A percentile compares a stretch with the other conserved stretches of the same genome.
phyloP scores from a whole-genome alignment of 352 stramenopile species.

The Globisporangium polare region DNA sequence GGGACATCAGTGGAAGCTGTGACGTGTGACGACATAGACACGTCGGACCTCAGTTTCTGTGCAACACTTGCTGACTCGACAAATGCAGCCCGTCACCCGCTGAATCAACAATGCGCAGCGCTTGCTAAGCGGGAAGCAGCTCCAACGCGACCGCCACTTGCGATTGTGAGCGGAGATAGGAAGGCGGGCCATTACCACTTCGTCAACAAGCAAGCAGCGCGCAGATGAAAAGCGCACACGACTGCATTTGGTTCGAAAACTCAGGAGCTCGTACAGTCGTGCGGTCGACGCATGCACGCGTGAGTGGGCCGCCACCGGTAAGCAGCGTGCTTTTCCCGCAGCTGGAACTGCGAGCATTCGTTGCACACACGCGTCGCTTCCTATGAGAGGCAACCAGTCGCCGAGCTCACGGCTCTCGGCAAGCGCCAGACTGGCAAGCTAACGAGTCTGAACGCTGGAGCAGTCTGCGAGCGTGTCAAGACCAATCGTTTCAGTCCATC shows the following conservation, averaged over 20 bases:
- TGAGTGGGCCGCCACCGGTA: not conserved
- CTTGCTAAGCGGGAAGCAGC: conserved; percentile 12
- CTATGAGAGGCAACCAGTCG: too few species aligned
- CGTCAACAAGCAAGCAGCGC: not conserved
- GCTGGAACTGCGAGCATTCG: too few species aligned
- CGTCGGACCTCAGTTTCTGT: not conserved
- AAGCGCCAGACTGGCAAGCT: too few species aligned
- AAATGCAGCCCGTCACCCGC: conserved; percentile 6
- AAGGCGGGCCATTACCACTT: not conserved
- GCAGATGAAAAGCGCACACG: not conserved
- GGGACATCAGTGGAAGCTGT: conserved; percentile 8
- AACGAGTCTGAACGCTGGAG: too few species aligned
- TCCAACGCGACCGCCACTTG: not conserved
- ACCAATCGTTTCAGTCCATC: too few species aligned
- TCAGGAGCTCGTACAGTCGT: too few species aligned
- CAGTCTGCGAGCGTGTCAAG: too few species aligned
- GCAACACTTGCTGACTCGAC: not conserved
- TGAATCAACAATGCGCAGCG: conserved; percentile 6
- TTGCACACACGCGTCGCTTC: too few species aligned
- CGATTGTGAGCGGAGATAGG: not conserved
- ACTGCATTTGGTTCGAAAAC: not conserved
- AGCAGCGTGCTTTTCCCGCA: not conserved
- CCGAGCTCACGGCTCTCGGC: too few species aligned
- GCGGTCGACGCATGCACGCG: not conserved
- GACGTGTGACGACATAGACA: conserved; percentile 7